Conservation (phyloP, 768 basidiomycete species). For the Suillus bovinus region DNA sequence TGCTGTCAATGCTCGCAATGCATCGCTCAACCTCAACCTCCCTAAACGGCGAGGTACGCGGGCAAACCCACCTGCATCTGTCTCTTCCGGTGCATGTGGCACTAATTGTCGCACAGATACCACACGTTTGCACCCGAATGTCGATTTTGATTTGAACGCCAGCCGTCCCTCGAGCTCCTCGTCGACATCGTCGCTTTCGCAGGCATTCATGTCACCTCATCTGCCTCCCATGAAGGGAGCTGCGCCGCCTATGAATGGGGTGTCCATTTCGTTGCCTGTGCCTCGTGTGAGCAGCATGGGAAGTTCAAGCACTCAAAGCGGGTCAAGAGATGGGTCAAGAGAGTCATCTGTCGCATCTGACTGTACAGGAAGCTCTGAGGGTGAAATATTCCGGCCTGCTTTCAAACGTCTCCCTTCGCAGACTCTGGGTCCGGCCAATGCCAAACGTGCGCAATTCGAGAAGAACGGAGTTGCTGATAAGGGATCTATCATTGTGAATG, state of each 20-base stretch:
- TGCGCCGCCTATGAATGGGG: conserved; percentile 27
- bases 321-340: conserved; percentile 28
- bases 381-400: conserved; percentile 49
- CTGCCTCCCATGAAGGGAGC: conserved; percentile 19
- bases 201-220: conserved; percentile 35
- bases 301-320: conserved; percentile 20
- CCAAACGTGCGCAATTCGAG: conserved; percentile 53
- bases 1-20: conserved; percentile 68
- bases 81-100: conserved; percentile 5
- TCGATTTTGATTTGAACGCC: conserved; percentile 22
- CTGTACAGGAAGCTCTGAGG: conserved; percentile 34
- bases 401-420: conserved; percentile 77
- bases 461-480: conserved; percentile 31
- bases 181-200: conserved; percentile 40
- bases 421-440: conserved; percentile 59
- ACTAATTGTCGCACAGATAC: conserved; percentile 3
- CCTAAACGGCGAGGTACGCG: conserved; percentile 38
- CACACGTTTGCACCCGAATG: conserved; percentile 7
- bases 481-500: background rate
- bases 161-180: conserved; percentile 41
- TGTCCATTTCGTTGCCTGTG: conserved; percentile 36
- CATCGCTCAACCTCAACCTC: conserved; percentile 59
- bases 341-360: conserved; percentile 35
- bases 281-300: conserved; percentile 18
- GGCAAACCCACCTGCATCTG: conserved; percentile 21